These are phyloP conservation scores for Plasmodium malariae DNA, from an alignment of 169 alveolate species.

Conservation along the genomic window DNA sequence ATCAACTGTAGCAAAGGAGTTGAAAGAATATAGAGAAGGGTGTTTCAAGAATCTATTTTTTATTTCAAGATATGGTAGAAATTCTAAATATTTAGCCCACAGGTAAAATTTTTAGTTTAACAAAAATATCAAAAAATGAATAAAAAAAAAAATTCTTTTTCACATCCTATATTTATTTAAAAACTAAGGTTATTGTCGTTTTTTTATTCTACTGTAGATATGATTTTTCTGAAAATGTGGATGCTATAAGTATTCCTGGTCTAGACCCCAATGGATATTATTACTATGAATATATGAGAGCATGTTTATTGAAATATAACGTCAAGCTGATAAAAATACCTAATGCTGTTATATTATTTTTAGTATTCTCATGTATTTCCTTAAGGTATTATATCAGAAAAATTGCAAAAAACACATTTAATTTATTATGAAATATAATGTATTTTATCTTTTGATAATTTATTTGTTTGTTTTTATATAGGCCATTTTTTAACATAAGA, in stretches of 20 bases:
- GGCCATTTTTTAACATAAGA: slow-evolving; percentile 82
- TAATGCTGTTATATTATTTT: slow-evolving; percentile 79
- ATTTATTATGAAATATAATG: neutral
- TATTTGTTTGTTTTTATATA: slow-evolving; percentile 41
- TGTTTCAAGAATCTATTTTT: slow-evolving; percentile 48
- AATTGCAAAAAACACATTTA: neutral
- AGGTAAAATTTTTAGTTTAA: slow-evolving; percentile 48
- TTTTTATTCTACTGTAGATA: slow-evolving; percentile 73
- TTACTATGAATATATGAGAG: slow-evolving; percentile 88
- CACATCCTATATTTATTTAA: slow-evolving; percentile 60
- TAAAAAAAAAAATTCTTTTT: slow-evolving; percentile 29
- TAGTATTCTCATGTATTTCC: slow-evolving; percentile 76
- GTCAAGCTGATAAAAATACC: slow-evolving; percentile 86
- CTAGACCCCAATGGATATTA: slow-evolving; percentile 86
- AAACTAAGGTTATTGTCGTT: neutral
- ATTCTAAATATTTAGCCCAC: slow-evolving; percentile 75
- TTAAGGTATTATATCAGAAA: slow-evolving; percentile 75
- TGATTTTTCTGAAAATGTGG: slow-evolving; percentile 86
- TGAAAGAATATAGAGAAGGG: slow-evolving; percentile 25
- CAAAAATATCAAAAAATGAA: slow-evolving; percentile 16
- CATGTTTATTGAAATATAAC: slow-evolving; percentile 82
- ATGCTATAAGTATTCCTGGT: slow-evolving; percentile 83
- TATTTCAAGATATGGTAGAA: slow-evolving; percentile 38
- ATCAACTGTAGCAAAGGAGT: slow-evolving; percentile 28
- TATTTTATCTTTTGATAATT: slow-evolving; percentile 3